Conservation (phyloP, 2,329 filamentous ascomycete species). For the Arthrobotrys sphaeroides region DNA sequence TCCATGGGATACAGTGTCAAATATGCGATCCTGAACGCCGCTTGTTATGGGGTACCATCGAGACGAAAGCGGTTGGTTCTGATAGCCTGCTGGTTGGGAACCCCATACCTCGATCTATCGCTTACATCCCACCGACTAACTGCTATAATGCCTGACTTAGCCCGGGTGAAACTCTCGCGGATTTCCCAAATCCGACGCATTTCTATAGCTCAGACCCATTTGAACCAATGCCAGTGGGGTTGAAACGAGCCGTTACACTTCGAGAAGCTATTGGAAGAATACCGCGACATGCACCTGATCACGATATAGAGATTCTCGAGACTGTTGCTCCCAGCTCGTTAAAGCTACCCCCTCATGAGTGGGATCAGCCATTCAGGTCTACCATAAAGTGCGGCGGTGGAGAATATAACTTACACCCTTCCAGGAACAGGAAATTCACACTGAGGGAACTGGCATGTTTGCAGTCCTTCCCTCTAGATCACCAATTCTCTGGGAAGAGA, state of each 20-base stretch:
- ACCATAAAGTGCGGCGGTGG: slow-evolving; percentile 72
- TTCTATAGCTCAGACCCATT: slow-evolving; percentile 57
- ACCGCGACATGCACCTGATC: slow-evolving; percentile 59
- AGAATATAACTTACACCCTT: slow-evolving; percentile 72
- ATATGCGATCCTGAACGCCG: slow-evolving; percentile 70
- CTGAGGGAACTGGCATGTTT: slow-evolving; percentile 74
- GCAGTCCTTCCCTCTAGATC: slow-evolving; percentile 73
- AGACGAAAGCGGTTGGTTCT: slow-evolving; percentile 65
- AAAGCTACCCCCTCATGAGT: slow-evolving; percentile 53
- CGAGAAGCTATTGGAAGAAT: slow-evolving; percentile 62
- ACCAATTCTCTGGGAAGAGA: slow-evolving; percentile 65
- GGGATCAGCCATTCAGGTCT: slow-evolving; percentile 59
- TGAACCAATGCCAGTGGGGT: slow-evolving; percentile 58
- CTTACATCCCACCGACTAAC: background rate
- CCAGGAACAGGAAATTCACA: slow-evolving; percentile 71
- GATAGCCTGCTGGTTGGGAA: slow-evolving; percentile 66
- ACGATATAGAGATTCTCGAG: slow-evolving; percentile 58
- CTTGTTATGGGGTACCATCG: slow-evolving; percentile 66
- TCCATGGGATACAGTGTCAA: slow-evolving; percentile 73
- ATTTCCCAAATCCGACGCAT: slow-evolving; percentile 73
- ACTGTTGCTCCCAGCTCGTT: slow-evolving; percentile 60
- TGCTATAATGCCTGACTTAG: slow-evolving; percentile 60
- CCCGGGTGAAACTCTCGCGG: slow-evolving; percentile 75
- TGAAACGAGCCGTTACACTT: slow-evolving; percentile 62
- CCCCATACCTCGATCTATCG: background rate